phyloP scores from a whole-genome alignment of 169 alveolate genomes.

The Neospora caninum region DNA sequence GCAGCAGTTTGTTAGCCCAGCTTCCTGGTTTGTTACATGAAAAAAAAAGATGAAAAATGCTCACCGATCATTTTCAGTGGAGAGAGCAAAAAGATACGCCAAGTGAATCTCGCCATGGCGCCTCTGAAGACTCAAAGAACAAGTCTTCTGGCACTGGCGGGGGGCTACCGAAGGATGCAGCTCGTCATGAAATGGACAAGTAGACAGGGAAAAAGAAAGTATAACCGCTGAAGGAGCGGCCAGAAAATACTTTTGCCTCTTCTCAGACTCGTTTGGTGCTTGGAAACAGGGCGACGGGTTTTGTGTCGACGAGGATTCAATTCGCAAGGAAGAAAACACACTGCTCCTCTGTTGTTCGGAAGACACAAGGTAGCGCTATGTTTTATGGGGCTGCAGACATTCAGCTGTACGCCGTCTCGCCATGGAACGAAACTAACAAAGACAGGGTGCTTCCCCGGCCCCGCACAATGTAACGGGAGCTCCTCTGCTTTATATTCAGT shows the following conservation, averaged over 20 bases:
- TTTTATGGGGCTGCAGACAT: neutral
- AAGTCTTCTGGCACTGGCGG: neutral
- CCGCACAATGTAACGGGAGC: neutral
- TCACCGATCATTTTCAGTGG: neutral
- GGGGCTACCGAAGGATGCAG: neutral
- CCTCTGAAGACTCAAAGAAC: neutral
- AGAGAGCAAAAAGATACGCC: neutral
- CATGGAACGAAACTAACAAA: neutral
- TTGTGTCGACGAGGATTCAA: neutral
- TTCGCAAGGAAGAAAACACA: neutral
- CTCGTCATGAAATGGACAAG: neutral
- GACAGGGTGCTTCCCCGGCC: neutral
- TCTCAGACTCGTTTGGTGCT: neutral
- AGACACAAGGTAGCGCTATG: neutral
- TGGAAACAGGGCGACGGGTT: neutral
- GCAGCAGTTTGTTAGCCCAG: too few relatives aligned
- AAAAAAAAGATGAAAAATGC: neutral
- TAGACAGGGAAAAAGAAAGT: neutral
- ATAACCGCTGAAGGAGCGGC: neutral
- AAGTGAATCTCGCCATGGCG: neutral
- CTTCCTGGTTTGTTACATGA: too few relatives aligned
- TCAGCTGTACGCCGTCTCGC: neutral
- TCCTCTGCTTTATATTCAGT: neutral
- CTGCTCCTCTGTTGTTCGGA: neutral
- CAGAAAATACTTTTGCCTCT: neutral